Evolutionary conservation across 805 yeast genomes (phyloP).

Genomic region (Cyberlindnera amylophila): DNA sequence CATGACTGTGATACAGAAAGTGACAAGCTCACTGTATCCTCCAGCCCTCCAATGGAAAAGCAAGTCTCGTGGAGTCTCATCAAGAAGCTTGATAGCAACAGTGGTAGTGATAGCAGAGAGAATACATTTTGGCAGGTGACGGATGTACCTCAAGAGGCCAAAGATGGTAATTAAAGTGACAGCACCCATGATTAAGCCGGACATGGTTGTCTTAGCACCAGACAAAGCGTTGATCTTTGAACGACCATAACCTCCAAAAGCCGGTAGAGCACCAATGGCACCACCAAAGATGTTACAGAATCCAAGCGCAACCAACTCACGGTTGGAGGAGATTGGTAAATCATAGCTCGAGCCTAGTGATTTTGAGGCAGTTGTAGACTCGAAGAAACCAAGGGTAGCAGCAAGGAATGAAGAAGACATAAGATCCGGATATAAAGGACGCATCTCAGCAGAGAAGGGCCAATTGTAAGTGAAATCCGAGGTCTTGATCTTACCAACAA

Average conservation of each 20-base stretch:
- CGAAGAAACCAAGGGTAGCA: slow-evolving; percentile 87
- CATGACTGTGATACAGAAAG: slow-evolving; percentile 59
- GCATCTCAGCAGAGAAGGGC: slow-evolving; percentile 51
- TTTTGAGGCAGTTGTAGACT: slow-evolving; percentile 89
- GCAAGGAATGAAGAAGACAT: slow-evolving; percentile 71
- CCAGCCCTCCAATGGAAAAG: slow-evolving; percentile 65
- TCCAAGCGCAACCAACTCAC: slow-evolving; percentile 91
- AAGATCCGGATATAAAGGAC: slow-evolving; percentile 47
- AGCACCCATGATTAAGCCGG: slow-evolving; percentile 82
- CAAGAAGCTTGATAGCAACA: slow-evolving; percentile 72
- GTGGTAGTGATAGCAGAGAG: slow-evolving; percentile 75
- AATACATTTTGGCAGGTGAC: slow-evolving; percentile 73
- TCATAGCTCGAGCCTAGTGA: slow-evolving; percentile 74
- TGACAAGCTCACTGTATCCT: slow-evolving; percentile 74
- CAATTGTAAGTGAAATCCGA: slow-evolving; percentile 46
- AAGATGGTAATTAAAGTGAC: slow-evolving; percentile 63
- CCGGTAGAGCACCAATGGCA: slow-evolving; percentile 62
- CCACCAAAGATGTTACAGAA: slow-evolving; percentile 60
- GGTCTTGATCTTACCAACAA: slow-evolving; percentile 65
- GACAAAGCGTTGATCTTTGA: slow-evolving; percentile 83
- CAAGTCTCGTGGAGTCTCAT: slow-evolving; percentile 81
- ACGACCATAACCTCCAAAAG: slow-evolving; percentile 95
- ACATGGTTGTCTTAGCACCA: slow-evolving; percentile 81
- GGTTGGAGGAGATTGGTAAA: slow-evolving; percentile 71
- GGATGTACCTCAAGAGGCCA: slow-evolving; percentile 58